These are phyloP conservation scores for Hypoxylon fragiforme DNA, from an alignment of 495 filamentous ascomycete species.

Conservation along the genomic window DNA sequence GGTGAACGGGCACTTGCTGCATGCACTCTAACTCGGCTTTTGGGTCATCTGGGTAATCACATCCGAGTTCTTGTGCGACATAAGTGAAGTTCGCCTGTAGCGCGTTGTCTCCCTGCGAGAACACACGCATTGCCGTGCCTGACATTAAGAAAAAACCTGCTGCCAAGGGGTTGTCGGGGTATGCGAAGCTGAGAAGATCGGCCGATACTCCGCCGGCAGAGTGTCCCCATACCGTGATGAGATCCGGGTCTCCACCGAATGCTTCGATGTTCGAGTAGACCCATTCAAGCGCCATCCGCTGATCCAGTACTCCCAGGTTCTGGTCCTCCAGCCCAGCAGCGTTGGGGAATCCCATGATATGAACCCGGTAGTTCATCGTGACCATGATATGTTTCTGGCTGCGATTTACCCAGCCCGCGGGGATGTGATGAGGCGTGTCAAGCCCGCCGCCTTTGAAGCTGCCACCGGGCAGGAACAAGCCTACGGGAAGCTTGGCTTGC, in stretches of 20 bases:
- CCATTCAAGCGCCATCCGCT: conserved; percentile 66
- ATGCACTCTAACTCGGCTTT: conserved; percentile 47
- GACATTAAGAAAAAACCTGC: conserved; percentile 51
- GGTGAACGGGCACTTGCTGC: conserved; percentile 42
- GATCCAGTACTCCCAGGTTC: conserved; percentile 61
- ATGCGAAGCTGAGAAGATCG: conserved; percentile 52
- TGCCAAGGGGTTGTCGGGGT: conserved; percentile 49
- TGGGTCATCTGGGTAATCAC: conserved; percentile 41
- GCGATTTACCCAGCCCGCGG: conserved; percentile 45
- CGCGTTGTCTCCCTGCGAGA: conserved; percentile 38
- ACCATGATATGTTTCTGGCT: conserved; percentile 58
- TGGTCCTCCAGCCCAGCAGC: conserved; percentile 39
- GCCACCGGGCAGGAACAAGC: conserved; percentile 54
- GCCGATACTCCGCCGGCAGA: conserved; percentile 49
- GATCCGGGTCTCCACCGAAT: conserved; percentile 67
- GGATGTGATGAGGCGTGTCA: conserved; percentile 49
- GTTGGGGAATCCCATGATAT: conserved; percentile 64
- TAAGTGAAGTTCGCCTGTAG: conserved; percentile 49
- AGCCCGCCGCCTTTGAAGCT: conserved; percentile 47
- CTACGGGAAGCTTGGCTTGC: conserved; percentile 46
- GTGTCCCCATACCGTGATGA: conserved; percentile 61
- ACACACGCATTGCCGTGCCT: conserved; percentile 44
- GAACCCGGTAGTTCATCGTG: conserved; percentile 62
- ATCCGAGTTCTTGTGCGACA: conserved; percentile 45
- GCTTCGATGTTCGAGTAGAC: conserved; percentile 66